A percentile compares a stretch with the other conserved stretches of the same genome.
Evolutionary conservation across 1,284 basidiomycete genomes (phyloP).

Genomic region (Cystobasidiaceae sp.): DNA sequence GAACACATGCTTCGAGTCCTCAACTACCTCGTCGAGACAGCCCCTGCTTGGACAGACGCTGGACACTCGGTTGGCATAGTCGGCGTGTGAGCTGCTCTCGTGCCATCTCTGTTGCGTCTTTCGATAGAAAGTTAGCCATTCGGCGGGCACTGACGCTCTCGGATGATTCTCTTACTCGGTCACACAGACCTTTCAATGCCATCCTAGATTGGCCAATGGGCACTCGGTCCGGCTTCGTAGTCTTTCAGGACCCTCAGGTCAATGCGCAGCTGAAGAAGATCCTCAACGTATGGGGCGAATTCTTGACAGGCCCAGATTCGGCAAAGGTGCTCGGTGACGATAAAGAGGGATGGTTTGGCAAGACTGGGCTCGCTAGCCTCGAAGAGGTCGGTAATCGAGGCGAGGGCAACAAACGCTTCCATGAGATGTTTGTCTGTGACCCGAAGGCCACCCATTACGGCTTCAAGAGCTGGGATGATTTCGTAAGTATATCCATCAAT

Average conservation of each 20-base stretch:
- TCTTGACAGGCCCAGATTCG: constrained; percentile 52
- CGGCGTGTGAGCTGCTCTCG: no score
- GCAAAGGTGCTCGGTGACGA: constrained; percentile 48
- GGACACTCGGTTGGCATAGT: constrained; percentile 47
- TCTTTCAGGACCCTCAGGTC: constrained; percentile 52
- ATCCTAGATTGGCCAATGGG: constrained; percentile 54
- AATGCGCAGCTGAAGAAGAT: constrained; percentile 50
- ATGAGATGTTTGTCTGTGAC: constrained; percentile 50
- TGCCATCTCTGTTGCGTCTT: no score
- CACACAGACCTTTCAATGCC: constrained; percentile 52
- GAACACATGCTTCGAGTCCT: constrained; percentile 48
- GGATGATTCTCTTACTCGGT: no score
- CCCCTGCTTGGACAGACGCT: constrained; percentile 46
- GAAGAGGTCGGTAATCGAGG: constrained; percentile 46
- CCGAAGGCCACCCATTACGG: constrained; percentile 49
- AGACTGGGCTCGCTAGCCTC: constrained; percentile 44
- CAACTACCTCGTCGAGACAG: constrained; percentile 50
- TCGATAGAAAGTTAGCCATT: no score
- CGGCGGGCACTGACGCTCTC: no score
- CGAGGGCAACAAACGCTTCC: constrained; percentile 42
- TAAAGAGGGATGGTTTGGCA: constrained; percentile 53
- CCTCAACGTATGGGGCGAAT: constrained; percentile 53
- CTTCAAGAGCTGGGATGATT: constrained; percentile 56
- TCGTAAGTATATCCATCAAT: no score
- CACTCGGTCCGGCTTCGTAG: constrained; percentile 51